Evolutionary conservation across 306 rosid species (phyloP).

Genomic region (Cyclanthera cordifolia): DNA sequence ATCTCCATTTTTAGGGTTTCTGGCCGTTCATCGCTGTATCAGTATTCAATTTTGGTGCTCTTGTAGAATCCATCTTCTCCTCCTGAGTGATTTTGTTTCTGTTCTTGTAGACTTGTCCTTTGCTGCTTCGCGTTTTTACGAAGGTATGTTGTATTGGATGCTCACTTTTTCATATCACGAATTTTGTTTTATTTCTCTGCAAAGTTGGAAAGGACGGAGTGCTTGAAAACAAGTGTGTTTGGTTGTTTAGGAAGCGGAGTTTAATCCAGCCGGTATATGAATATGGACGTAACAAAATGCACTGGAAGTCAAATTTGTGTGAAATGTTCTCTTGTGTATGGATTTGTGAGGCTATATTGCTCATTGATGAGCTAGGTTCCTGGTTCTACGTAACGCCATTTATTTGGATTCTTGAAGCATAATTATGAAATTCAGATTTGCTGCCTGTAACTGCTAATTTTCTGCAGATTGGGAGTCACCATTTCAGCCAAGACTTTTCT

Average conservation of each 20-base stretch:
- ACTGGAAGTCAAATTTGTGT: not conserved
- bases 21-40: not conserved
- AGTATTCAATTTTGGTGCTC: not conserved
- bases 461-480: slow-evolving; percentile 61
- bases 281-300: not conserved
- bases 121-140: slow-evolving; percentile 81
- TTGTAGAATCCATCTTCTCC: not conserved
- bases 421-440: not conserved
- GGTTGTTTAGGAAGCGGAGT: not conserved
- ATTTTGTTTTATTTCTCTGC: not conserved
- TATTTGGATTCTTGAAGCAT: not conserved
- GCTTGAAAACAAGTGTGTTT: not conserved
- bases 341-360: not conserved
- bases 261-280: not conserved
- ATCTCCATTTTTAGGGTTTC: not conserved
- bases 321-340: not conserved
- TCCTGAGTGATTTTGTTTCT: not conserved
- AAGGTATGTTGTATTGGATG: slow-evolving; percentile 32
- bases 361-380: not conserved
- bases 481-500: slow-evolving; percentile 58
- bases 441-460: not conserved
- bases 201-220: not conserved
- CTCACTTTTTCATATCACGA: not conserved
- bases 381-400: not conserved
- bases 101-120: slow-evolving; percentile 63